Conservation (phyloP, 768 basidiomycete species). For the Rhizopogon rudus region DNA sequence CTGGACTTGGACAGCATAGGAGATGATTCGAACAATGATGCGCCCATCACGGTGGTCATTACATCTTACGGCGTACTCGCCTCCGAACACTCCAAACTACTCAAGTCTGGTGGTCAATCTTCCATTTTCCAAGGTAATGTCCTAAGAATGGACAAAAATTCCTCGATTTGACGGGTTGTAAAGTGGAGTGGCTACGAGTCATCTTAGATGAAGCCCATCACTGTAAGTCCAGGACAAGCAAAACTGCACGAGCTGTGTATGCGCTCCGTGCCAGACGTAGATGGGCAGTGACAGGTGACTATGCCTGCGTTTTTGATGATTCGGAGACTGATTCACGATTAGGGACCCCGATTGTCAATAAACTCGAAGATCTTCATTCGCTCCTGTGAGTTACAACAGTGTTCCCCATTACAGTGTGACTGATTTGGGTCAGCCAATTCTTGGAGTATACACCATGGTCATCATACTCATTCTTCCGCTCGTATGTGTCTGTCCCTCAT, state of each 20-base stretch:
- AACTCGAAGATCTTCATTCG: conserved; percentile 87
- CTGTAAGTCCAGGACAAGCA: conserved; percentile 85
- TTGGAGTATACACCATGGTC: conserved; percentile 79
- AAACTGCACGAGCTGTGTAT: conserved; percentile 86
- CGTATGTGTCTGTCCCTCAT: conserved; percentile 39
- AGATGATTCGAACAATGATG: conserved; percentile 44
- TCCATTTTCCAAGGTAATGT: conserved; percentile 68
- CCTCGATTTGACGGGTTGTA: conserved; percentile 4
- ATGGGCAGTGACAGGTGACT: conserved; percentile 84
- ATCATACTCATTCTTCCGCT: conserved; percentile 83
- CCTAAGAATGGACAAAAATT: neutral
- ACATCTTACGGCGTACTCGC: conserved; percentile 90
- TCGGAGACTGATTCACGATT: neutral
- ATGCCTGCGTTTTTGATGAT: neutral
- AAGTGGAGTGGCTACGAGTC: conserved; percentile 78
- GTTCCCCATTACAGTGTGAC: neutral
- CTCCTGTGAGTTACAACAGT: conserved; percentile 44
- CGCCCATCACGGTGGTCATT: conserved; percentile 72
- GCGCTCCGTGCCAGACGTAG: conserved; percentile 72
- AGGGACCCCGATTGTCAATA: conserved; percentile 95
- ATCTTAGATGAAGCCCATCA: conserved; percentile 94
- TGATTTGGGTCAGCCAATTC: conserved; percentile 53
- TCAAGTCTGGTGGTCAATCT: conserved; percentile 46
- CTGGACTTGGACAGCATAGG: conserved; percentile 63
- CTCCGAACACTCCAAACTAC: conserved; percentile 78